Conservation (phyloP, 306 rosid species). For the Prunus mongolica region DNA sequence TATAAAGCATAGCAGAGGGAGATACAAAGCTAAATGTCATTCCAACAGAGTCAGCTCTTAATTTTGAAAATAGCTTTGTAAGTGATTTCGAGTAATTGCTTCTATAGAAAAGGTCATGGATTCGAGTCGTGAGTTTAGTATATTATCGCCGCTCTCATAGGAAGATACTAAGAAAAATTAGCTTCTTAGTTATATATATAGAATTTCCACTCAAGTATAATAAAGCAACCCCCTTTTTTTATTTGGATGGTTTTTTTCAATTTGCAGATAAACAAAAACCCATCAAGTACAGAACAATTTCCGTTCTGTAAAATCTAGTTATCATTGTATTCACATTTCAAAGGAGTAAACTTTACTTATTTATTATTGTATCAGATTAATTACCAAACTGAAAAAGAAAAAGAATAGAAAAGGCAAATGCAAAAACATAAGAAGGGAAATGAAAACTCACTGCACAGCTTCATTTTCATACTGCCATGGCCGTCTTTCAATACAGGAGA, state of each 20-base stretch:
- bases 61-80: too few species aligned
- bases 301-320: too few species aligned
- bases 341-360: background rate
- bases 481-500: background rate
- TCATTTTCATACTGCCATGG: background rate
- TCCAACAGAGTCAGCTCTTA: too few species aligned
- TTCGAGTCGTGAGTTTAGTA: too few species aligned
- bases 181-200: background rate
- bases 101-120: rapidly evolving
- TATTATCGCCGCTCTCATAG: too few species aligned
- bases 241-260: too few species aligned
- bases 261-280: too few species aligned
- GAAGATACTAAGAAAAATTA: too few species aligned
- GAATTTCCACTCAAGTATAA: background rate
- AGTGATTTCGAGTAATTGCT: too few species aligned
- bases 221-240: background rate
- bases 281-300: too few species aligned
- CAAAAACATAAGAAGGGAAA: background rate
- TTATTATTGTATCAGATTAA: background rate
- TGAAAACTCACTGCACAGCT: background rate
- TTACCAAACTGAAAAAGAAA: background rate
- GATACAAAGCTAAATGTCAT: too few species aligned
- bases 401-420: background rate
- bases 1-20: background rate
- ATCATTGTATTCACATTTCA: too few species aligned